Evolutionary conservation across 1,139 yeast genomes (phyloP), one percentile per base, ranked within the genome.

Genomic region (Magnusiomyces fungicola): DNA sequence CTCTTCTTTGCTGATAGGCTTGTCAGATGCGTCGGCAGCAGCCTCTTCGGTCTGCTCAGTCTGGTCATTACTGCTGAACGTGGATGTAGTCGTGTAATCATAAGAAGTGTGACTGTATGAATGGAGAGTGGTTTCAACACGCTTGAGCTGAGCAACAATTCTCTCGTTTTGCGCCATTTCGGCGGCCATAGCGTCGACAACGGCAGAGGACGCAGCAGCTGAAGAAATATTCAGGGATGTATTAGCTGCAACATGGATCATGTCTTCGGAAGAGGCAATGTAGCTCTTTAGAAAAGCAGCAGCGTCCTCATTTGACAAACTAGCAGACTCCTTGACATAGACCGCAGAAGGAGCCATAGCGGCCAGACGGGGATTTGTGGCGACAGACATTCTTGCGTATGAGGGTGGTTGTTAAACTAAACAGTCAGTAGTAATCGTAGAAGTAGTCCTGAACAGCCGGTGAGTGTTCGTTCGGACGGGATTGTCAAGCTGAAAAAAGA

Each of bases 101-200:
- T 40, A 45, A 1, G 37, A 47, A 19, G 22, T 30, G 14, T 45
- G 39, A 33, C 23, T 37, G 45, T 36, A 47, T 43, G 27, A 30
- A 29, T 32, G 47, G 52, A 83, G 75, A 59, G 81, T 85, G 66
- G 90, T 74, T 62, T 81, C 87, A 33, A 83, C 72, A 57, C 92
- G 72, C 59, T 71, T 74, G 58, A 83, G 71, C 69, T 83, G 92
- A 52, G 82, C 76, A 56, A 78, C 61, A 5, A 74, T 68, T 29
- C 63, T 56, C 33, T 60, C 69, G 37, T 56, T 54, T 40, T 54
- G 41, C 5, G 52, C 42, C 10, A 46, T 27, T 10, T 50, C 50
- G 19, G 48, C 25, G 21, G 53, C 53, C 23, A 47, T 25, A 18
- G 32, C 42, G 40, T 48, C 50, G 12, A 49, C 45, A n/a, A 40